Conservation (phyloP, 305 asterid genomes). For the Fraxinus velutina region DNA sequence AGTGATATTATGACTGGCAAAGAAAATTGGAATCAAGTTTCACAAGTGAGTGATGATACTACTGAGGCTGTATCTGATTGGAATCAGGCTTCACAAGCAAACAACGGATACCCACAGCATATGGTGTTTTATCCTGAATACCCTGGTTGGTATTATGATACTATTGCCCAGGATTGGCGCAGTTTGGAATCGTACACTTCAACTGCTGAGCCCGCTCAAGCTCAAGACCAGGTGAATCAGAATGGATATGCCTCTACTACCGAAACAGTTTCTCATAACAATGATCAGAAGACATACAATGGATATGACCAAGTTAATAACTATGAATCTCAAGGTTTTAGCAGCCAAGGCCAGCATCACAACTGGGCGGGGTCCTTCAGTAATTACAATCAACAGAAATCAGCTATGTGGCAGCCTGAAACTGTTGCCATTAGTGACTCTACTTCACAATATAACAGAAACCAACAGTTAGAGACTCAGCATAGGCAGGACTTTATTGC, state of each 20-base stretch:
- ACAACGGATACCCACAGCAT: constrained; percentile 71
- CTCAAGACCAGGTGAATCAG: constrained; percentile 48
- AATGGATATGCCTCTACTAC: constrained; percentile 34
- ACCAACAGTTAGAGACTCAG: constrained; percentile 40
- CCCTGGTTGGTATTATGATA: constrained; percentile 90
- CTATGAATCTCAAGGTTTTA: constrained; percentile 39
- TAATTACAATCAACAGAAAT: constrained; percentile 41
- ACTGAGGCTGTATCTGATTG: constrained; percentile 41
- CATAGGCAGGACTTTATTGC: constrained; percentile 37
- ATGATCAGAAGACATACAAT: constrained; percentile 31
- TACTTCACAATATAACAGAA: constrained; percentile 37
- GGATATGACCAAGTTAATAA: constrained; percentile 35
- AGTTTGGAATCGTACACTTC: constrained; percentile 52
- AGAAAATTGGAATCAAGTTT: constrained; percentile 51
- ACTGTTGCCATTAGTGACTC: constrained; percentile 32
- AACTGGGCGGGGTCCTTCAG: constrained; percentile 46
- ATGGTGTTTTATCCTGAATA: constrained; percentile 88
- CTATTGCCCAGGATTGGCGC: constrained; percentile 65
- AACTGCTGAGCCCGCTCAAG: constrained; percentile 46
- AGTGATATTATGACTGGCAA: constrained; percentile 31
- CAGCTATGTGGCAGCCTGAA: constrained; percentile 47
- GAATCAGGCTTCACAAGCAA: constrained; percentile 55
- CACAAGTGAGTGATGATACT: constrained; percentile 36
- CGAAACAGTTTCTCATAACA: constrained; percentile 35
- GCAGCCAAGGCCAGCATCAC: constrained; percentile 45